These are phyloP conservation scores for Cutaneotrichosporon sp. DNA, from an alignment of 1,284 basidiomycete species.

Conservation along the genomic window DNA sequence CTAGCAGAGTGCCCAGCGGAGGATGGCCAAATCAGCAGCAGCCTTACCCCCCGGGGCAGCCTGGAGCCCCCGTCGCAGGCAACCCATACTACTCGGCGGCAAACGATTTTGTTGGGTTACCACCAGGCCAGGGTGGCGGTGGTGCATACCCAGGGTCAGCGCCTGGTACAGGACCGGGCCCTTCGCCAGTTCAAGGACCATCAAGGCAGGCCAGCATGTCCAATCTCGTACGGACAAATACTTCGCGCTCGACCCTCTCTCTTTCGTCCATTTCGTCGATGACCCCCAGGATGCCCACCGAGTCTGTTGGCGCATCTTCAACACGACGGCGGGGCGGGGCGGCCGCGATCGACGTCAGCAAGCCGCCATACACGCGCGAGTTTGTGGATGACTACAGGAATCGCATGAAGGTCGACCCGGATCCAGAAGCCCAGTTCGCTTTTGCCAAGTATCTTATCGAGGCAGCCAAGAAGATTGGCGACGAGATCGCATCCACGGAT, in stretches of 20 bases:
- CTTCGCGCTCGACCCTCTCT: constrained; percentile 36
- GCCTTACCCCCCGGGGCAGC: constrained; percentile 29
- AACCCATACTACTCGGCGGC: constrained; percentile 55
- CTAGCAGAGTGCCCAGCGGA: not conserved
- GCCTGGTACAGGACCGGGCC: not conserved
- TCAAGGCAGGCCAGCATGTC: constrained; percentile 33
- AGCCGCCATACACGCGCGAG: constrained; percentile 88
- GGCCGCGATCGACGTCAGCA: constrained; percentile 70
- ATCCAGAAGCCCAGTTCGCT: constrained; percentile 96
- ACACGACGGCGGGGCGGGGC: constrained; percentile 55
- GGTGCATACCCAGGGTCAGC: constrained; percentile 3
- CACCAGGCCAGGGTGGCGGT: constrained; percentile 45
- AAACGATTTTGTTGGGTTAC: constrained; percentile 67
- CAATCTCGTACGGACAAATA: constrained; percentile 42
- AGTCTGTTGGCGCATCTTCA: constrained; percentile 53
- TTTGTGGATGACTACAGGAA: constrained; percentile 96
- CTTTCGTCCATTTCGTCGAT: constrained; percentile 26
- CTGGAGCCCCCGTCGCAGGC: constrained; percentile 10
- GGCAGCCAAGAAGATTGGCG: constrained; percentile 91
- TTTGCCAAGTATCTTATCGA: constrained; percentile 98
- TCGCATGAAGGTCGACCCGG: constrained; percentile 94
- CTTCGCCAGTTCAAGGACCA: constrained; percentile 10
- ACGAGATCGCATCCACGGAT: constrained; percentile 59
- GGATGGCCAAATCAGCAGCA: constrained; percentile 16
- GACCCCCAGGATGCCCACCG: constrained; percentile 35